Conservation (phyloP, 1,284 basidiomycete genomes). For the Bjerkandera adusta region DNA sequence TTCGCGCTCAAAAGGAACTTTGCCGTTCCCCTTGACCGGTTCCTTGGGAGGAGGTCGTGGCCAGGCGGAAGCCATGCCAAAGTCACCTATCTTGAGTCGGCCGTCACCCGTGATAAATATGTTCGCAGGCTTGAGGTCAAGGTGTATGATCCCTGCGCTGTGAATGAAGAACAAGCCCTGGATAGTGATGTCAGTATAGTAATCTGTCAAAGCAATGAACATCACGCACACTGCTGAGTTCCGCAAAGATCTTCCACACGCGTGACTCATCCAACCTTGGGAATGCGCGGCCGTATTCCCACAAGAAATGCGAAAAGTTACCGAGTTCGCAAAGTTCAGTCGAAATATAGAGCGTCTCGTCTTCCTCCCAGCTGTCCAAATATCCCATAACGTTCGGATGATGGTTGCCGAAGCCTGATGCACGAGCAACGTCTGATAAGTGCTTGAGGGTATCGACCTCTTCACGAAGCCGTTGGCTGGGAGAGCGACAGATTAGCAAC, state of each 20-base stretch:
- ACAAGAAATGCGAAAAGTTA: slow-evolving; percentile 89
- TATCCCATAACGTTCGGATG: slow-evolving; percentile 87
- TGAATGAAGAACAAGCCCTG: slow-evolving; percentile 93
- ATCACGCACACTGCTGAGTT: slow-evolving; percentile 79
- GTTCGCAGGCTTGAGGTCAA: slow-evolving; percentile 98
- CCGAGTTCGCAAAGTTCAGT: slow-evolving; percentile 95
- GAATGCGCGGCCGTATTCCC: slow-evolving; percentile 87
- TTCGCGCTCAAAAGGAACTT: slow-evolving; percentile 84
- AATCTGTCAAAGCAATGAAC: slow-evolving; percentile 14
- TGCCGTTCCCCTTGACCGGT: slow-evolving; percentile 31
- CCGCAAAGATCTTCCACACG: slow-evolving; percentile 96
- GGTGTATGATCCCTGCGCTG: slow-evolving; percentile 85
- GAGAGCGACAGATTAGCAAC: slow-evolving; percentile 1
- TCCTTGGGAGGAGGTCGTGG: slow-evolving; percentile 50
- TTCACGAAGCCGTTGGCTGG: slow-evolving; percentile 85
- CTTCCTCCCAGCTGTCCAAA: slow-evolving; percentile 96
- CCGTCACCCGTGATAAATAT: slow-evolving; percentile 91
- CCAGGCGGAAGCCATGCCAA: slow-evolving; percentile 94
- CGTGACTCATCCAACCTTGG: slow-evolving; percentile 88
- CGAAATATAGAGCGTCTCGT: slow-evolving; percentile 87
- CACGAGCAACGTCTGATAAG: slow-evolving; percentile 44
- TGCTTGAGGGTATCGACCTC: slow-evolving; percentile 93
- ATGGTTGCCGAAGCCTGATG: slow-evolving; percentile 20
- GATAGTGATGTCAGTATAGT: slow-evolving; percentile 2
- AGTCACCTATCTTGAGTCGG: slow-evolving; percentile 96